A percentile compares a stretch with the other conserved stretches of the same genome.
These are phyloP conservation scores for Apiotrichum mycotoxinovorans DNA, from an alignment of 1,284 basidiomycete species.

Conservation along the genomic window DNA sequence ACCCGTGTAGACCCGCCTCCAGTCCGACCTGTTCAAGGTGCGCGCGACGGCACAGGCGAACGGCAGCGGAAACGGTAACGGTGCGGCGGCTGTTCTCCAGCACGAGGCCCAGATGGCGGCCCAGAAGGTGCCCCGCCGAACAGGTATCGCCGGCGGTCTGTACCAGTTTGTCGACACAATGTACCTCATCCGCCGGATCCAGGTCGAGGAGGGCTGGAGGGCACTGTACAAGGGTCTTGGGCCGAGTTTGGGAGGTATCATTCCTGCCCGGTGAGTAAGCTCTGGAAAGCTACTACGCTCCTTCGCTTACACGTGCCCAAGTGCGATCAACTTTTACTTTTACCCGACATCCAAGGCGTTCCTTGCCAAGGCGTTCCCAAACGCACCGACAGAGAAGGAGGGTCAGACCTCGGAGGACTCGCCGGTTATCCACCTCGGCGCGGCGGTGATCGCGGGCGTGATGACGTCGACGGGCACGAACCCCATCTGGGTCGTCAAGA, in stretches of 20 bases:
- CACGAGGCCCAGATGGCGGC: constrained; percentile 15
- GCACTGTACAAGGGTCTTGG: constrained; percentile 94
- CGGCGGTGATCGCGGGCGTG: constrained; percentile 78
- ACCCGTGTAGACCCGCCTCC: constrained; percentile 66
- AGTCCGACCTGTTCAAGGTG: constrained; percentile 73
- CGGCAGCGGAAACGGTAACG: constrained; percentile 3
- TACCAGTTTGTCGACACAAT: constrained; percentile 95
- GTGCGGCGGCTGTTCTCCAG: constrained; percentile 16
- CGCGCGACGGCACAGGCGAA: constrained; percentile 1
- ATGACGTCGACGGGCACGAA: constrained; percentile 92
- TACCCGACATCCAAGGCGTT: constrained; percentile 96
- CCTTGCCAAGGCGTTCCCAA: constrained; percentile 70
- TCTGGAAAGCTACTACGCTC: background rate
- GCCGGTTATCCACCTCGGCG: constrained; percentile 74
- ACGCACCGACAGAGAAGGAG: constrained; percentile 55
- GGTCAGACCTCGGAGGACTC: constrained; percentile 67
- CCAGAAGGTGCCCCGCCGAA: constrained; percentile 23
- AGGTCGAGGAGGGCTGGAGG: constrained; percentile 80
- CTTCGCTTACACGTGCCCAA: constrained; percentile 13
- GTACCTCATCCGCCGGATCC: constrained; percentile 81
- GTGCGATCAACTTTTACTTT: constrained; percentile 92
- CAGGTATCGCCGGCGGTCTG: constrained; percentile 58
- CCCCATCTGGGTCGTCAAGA: constrained; percentile 97
- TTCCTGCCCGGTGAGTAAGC: constrained; percentile 70
- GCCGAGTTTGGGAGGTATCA: constrained; percentile 88